Base-by-base conservation (phyloP, 1,284 basidiomycete species). In the Ceratobasidium theobromae region DNA sequence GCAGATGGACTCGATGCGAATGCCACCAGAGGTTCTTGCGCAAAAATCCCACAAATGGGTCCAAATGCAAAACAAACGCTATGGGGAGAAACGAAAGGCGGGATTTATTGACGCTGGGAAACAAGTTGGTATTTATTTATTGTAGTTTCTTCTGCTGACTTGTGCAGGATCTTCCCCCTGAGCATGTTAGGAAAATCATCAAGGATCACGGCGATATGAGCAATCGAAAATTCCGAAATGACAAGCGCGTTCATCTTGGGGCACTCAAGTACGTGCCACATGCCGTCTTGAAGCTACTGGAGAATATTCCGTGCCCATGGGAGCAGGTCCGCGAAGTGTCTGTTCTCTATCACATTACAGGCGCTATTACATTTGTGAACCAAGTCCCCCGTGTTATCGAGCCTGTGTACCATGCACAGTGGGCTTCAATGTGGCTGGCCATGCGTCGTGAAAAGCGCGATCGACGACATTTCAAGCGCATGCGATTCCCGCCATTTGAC, bases 401-500 rank as follows among this genome's bases (percentile, higher is more conserved):
- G 75, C 97, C 97, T 4, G 86, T 99, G 21, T 99, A 98, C 77
- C 97, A 99, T 76, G 95, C 97, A 0, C 97, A 99, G 74, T 99
- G 97, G 97, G 95, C 94, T 73, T 92, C 93, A 3, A 99, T 99
- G 97, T 99, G 97, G 97, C 82, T 99, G 40, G 96, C 97, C 21
- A 99, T 99, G 97, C 85, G 97, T 71, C 82, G 97, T 71, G 97
- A 99, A 80, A 99, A 99, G 82, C 87, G 97, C 68, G 97, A 99
- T 77, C 91, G 97, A 74, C 83, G 97, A 62, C 97, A 99, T 77
- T 99, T 99, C 81, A 99, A 99, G 81, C 93, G 97, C 58, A 99
- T 99, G 95, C 88, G 97, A n/a, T 99, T 99, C 80, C 97, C 97
- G 38, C 97, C 97, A 0, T 99, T 99, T 74, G 97, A 99, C 73